phyloP scores from a whole-genome alignment of 805 yeast species.

The Pichia manshurica region DNA sequence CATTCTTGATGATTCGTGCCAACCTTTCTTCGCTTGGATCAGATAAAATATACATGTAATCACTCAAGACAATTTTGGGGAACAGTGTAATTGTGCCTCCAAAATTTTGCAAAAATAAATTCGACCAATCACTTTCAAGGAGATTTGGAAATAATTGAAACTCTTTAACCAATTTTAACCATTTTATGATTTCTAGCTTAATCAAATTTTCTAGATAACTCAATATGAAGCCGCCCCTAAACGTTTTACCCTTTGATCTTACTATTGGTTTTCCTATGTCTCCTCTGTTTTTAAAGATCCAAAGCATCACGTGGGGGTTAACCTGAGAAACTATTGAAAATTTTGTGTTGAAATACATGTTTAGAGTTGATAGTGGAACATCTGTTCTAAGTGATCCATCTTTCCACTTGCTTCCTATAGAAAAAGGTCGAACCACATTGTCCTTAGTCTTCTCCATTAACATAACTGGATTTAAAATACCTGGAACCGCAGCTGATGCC shows the following conservation, averaged over 20 bases:
- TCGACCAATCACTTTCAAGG: conserved; percentile 76
- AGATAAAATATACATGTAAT: conserved; percentile 56
- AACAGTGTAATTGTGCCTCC: conserved; percentile 73
- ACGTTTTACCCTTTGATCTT: conserved; percentile 46
- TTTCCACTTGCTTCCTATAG: conserved; percentile 70
- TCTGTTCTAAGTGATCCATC: conserved; percentile 79
- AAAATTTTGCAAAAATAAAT: conserved; percentile 66
- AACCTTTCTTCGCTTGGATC: conserved; percentile 63
- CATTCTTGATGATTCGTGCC: conserved; percentile 50
- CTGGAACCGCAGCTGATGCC: conserved; percentile 82
- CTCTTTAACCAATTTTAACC: conserved; percentile 61
- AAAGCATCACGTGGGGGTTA: conserved; percentile 72
- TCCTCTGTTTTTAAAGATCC: conserved; percentile 74
- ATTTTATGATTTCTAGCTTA: conserved; percentile 69
- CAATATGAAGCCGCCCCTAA: conserved; percentile 73
- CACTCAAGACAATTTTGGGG: conserved; percentile 58
- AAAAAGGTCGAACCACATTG: conserved; percentile 51
- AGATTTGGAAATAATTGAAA: conserved; percentile 64
- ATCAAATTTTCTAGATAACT: conserved; percentile 66
- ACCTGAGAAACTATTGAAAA: conserved; percentile 77
- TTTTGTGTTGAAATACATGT: conserved; percentile 69
- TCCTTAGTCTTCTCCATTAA: conserved; percentile 51
- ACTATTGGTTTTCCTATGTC: conserved; percentile 76
- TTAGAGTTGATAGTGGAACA: conserved; percentile 67
- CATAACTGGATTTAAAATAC: conserved; percentile 73